phyloP scores from a whole-genome alignment of 2,329 filamentous ascomycete species.

The Aspergillus ibericus region DNA sequence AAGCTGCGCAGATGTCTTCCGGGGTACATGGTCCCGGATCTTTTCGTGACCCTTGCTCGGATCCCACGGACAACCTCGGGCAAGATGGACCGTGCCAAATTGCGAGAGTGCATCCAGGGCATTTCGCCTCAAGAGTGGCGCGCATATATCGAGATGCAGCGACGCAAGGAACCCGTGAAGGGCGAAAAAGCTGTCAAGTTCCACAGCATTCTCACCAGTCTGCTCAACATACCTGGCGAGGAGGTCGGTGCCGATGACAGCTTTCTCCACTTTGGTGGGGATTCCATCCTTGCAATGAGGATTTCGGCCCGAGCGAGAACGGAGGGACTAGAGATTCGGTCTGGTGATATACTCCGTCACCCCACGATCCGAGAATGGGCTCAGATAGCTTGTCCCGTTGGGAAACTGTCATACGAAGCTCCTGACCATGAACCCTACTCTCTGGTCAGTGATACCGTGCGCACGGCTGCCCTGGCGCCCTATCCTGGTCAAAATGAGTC shows the following conservation, averaged over 20 bases:
- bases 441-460: slow-evolving; percentile 1
- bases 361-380: neutral
- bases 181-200: neutral
- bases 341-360: neutral
- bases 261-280: slow-evolving; percentile 28
- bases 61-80: slow-evolving; percentile 5
- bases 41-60: slow-evolving; percentile 3
- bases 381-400: neutral
- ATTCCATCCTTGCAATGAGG: slow-evolving; percentile 26
- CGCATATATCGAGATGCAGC: neutral
- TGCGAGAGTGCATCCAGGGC: neutral
- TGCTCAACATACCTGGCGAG: neutral
- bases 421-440: neutral
- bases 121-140: neutral
- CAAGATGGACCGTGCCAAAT: slow-evolving; percentile 3
- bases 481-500: neutral
- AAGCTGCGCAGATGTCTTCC: neutral
- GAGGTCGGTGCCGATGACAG: slow-evolving; percentile 16
- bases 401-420: neutral
- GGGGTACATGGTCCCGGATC: slow-evolving; percentile 8
- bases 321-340: neutral
- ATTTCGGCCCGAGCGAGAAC: neutral
- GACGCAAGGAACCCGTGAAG: neutral
- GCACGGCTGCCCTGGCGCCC: neutral
- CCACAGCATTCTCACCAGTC: neutral